phyloP scores from a whole-genome alignment of 768 basidiomycete species.

The Boletus subcaerulescens region DNA sequence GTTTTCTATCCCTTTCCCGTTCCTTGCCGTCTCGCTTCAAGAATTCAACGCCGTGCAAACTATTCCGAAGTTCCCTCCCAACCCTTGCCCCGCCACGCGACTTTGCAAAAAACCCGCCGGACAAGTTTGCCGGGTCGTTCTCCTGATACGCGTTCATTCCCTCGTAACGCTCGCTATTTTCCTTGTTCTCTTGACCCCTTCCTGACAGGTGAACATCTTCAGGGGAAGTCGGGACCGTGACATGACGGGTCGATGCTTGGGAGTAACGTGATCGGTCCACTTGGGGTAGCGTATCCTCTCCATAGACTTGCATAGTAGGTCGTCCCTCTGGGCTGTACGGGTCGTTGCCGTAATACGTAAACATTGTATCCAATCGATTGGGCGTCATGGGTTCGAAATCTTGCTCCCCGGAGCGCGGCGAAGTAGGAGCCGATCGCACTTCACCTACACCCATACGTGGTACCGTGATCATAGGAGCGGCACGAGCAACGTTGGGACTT shows the following conservation, averaged over 20 bases:
- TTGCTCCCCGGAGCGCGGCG: conserved; percentile 40
- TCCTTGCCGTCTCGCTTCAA: conserved; percentile 37
- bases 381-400: conserved; percentile 37
- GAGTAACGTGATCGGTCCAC: conserved; percentile 16
- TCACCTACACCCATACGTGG: conserved; percentile 3
- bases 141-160: conserved; percentile 14
- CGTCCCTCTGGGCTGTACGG: conserved; percentile 8
- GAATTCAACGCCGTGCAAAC: conserved; percentile 34
- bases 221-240: conserved; percentile 5
- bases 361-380: conserved; percentile 42
- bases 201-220: conserved; percentile 14
- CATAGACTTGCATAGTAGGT: conserved; percentile 22
- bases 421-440: conserved; percentile 35
- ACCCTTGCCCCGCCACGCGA: conserved; percentile 30
- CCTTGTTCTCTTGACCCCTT: conserved; percentile 35
- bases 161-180: conserved; percentile 31
- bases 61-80: conserved; percentile 54
- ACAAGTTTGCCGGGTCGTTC: conserved; percentile 16
- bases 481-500: conserved; percentile 11
- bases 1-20: conserved; percentile 50
- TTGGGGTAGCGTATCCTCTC: conserved; percentile 16
- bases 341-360: conserved; percentile 27
- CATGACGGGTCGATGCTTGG: conserved; percentile 12
- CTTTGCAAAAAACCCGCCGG: conserved; percentile 34
- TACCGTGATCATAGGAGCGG: conserved; percentile 11